Conservation (phyloP, 768 basidiomycete species). For the Mycena epipterygia region DNA sequence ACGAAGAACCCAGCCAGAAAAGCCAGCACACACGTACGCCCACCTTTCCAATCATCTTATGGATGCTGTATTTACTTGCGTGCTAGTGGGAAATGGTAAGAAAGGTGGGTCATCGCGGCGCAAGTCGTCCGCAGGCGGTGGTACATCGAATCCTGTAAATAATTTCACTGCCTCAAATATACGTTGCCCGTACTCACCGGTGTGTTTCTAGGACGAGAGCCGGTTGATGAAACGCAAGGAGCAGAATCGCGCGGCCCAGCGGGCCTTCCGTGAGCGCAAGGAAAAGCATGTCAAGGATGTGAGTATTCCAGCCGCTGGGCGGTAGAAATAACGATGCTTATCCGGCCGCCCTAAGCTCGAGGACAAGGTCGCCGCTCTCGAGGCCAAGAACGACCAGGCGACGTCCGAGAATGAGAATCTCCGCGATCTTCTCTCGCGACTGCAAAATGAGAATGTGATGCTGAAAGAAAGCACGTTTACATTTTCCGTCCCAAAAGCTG, state of each 20-base stretch:
- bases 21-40: slow-evolving; percentile 71
- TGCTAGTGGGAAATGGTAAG: slow-evolving; percentile 38
- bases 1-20: slow-evolving; percentile 78
- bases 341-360: slow-evolving; percentile 72
- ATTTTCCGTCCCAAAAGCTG: slow-evolving; percentile 75
- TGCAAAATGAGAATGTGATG: slow-evolving; percentile 89
- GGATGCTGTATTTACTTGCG: slow-evolving; percentile 4
- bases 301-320: slow-evolving; percentile 50
- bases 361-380: slow-evolving; percentile 89
- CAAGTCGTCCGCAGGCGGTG: slow-evolving; percentile 56
- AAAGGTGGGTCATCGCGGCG: slow-evolving; percentile 48
- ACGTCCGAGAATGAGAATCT: slow-evolving; percentile 90
- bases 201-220: slow-evolving; percentile 70
- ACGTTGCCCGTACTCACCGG: slow-evolving; percentile 6
- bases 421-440: slow-evolving; percentile 83
- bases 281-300: slow-evolving; percentile 98
- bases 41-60: slow-evolving; percentile 6
- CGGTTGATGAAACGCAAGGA: slow-evolving; percentile 92
- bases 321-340: slow-evolving; percentile 2
- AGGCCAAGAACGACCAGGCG: slow-evolving; percentile 82
- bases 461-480: slow-evolving; percentile 89
- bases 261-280: slow-evolving; percentile 97
- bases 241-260: slow-evolving; percentile 96
- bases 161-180: slow-evolving; percentile 7
- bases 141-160: slow-evolving; percentile 10